A percentile compares a stretch with the other conserved stretches of the same genome.
phyloP scores from a whole-genome alignment of 352 stramenopile genomes.

The Phytophthora chlamydospora region DNA sequence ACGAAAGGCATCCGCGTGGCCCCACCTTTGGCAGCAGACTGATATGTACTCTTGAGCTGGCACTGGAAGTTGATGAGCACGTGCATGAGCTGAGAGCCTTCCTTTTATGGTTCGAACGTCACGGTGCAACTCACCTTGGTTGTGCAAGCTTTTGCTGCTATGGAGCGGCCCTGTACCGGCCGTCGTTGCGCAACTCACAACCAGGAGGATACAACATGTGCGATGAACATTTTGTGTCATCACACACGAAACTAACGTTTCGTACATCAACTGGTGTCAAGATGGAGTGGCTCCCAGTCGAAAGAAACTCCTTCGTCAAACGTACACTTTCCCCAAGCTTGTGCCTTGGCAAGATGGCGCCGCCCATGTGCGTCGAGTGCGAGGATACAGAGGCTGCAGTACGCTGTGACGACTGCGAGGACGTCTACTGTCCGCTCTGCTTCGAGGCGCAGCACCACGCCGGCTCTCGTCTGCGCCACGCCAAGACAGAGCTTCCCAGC shows the following conservation, averaged over 20 bases:
- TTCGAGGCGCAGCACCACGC: constrained; percentile 75
- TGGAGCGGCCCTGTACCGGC: too few relatives aligned
- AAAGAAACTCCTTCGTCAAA: background rate
- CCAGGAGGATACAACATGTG: too few relatives aligned
- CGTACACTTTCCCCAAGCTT: background rate
- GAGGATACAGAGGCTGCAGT: constrained; percentile 81
- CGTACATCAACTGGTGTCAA: too few relatives aligned
- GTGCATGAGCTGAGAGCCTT: constrained; percentile 77
- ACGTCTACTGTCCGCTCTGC: constrained; percentile 83
- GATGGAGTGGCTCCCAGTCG: background rate
- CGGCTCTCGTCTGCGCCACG: constrained; percentile 57
- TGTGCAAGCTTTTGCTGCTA: too few relatives aligned
- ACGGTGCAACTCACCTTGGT: constrained; percentile 95
- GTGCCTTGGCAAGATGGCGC: constrained; percentile 15
- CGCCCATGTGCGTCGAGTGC: constrained; percentile 82
- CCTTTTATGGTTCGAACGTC: constrained; percentile 90
- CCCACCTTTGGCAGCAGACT: constrained; percentile 85
- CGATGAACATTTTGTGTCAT: too few relatives aligned
- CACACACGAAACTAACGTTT: too few relatives aligned
- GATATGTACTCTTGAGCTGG: constrained; percentile 94
- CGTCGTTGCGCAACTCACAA: too few relatives aligned
- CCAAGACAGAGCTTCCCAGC: constrained; percentile 33
- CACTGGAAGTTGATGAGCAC: constrained; percentile 93
- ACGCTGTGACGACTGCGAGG: constrained; percentile 66
- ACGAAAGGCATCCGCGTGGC: constrained; percentile 94